Evolutionary conservation across 352 stramenopile genomes (phyloP).

Genomic region (Phytophthora cajani): DNA sequence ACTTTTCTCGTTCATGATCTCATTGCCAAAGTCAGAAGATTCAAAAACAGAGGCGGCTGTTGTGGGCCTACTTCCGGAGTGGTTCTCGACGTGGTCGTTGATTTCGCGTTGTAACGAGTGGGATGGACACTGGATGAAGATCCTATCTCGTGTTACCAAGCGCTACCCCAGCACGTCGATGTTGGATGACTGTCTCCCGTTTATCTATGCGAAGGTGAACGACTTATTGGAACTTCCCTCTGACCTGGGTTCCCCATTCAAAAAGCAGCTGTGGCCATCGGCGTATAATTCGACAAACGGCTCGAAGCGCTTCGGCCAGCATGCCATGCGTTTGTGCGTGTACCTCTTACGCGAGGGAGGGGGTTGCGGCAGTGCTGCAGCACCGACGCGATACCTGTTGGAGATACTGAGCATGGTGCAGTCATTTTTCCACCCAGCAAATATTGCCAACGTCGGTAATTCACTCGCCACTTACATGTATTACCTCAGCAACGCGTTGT

Average conservation of each 20-base stretch:
- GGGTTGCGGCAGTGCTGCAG: slow-evolving; percentile 12
- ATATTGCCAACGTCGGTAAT: slow-evolving; percentile 65
- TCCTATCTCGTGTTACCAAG: slow-evolving; percentile 70
- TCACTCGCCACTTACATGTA: slow-evolving; percentile 61
- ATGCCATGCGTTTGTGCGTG: slow-evolving; percentile 62
- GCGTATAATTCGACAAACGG: slow-evolving; percentile 57
- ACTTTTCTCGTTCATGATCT: slow-evolving; percentile 66
- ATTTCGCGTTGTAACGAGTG: slow-evolving; percentile 64
- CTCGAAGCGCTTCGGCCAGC: slow-evolving; percentile 62
- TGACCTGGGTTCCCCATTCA: slow-evolving; percentile 69
- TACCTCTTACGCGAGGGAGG: slow-evolving; percentile 49
- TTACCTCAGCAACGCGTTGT: slow-evolving; percentile 58
- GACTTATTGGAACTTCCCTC: slow-evolving; percentile 67
- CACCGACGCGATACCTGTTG: slow-evolving; percentile 56
- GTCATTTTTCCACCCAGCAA: slow-evolving; percentile 80
- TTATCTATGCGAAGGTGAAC: slow-evolving; percentile 75
- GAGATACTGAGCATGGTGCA: slow-evolving; percentile 67
- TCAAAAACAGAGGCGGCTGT: slow-evolving; percentile 11
- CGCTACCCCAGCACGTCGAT: slow-evolving; percentile 39
- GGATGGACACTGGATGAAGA: slow-evolving; percentile 80
- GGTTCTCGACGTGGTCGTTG: slow-evolving; percentile 62
- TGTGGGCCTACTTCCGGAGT: slow-evolving; percentile 51
- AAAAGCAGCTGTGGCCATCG: slow-evolving; percentile 64
- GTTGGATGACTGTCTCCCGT: slow-evolving; percentile 51
- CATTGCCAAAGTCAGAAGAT: slow-evolving; percentile 23